Conservation (phyloP, 169 alveolate species). For the Plasmodium vivax region DNA sequence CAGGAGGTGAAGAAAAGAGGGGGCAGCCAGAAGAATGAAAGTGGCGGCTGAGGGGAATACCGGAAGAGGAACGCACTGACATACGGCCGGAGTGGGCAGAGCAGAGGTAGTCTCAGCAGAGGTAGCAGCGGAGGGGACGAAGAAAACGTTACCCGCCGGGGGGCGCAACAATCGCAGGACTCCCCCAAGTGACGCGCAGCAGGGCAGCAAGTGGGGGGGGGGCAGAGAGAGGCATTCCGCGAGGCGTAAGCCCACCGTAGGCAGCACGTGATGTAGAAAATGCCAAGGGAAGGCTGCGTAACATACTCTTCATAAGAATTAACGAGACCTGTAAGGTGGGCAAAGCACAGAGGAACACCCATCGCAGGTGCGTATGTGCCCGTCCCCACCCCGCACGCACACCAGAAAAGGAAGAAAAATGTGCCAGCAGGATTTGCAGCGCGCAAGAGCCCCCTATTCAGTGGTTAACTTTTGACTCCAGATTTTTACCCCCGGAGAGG, state of each 20-base stretch:
- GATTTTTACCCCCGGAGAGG: background rate
- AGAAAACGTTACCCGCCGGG: background rate
- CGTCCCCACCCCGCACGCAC: background rate
- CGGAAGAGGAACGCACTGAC: background rate
- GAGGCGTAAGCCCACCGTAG: background rate
- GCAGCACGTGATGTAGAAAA: background rate
- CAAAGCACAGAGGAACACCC: background rate
- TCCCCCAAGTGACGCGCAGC: background rate
- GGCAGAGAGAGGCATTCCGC: background rate
- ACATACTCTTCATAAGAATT: background rate
- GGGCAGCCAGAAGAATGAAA: background rate
- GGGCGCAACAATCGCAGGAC: background rate
- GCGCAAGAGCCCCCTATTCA: background rate
- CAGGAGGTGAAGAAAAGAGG: background rate
- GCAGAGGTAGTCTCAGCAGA: background rate
- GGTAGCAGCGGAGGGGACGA: background rate
- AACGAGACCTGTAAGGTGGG: background rate
- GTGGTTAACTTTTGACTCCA: background rate
- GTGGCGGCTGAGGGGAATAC: background rate
- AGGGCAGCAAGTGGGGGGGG: background rate
- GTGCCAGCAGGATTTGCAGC: background rate
- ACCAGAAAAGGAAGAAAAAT: background rate
- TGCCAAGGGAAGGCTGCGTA: background rate
- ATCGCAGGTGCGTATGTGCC: background rate
- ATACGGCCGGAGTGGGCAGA: background rate